Evolutionary conservation across 768 basidiomycete genomes (phyloP).

Genomic region (Boletus subparvulus): DNA sequence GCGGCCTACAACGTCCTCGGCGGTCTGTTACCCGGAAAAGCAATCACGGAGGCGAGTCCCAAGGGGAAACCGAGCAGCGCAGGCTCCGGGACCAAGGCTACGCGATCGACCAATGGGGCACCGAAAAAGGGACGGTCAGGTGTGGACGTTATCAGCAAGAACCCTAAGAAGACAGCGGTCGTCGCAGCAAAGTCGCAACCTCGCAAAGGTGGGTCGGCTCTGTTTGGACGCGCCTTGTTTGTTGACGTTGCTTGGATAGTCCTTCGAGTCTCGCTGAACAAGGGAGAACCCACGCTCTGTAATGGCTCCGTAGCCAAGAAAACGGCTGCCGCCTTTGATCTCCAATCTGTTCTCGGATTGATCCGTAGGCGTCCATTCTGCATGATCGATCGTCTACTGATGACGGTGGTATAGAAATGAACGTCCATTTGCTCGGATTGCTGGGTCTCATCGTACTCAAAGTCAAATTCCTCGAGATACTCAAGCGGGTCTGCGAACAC

Average conservation of each 20-base stretch:
- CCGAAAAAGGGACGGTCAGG: constrained; percentile 38
- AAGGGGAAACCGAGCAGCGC: constrained; percentile 24
- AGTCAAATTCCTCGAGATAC: constrained; percentile 63
- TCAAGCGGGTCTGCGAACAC: constrained; percentile 58
- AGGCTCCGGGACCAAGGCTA: constrained; percentile 13
- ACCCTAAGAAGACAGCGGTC: constrained; percentile 7
- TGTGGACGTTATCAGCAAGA: background rate
- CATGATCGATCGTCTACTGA: background rate
- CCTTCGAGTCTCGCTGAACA: constrained; percentile 19
- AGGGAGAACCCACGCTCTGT: constrained; percentile 4
- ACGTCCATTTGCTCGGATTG: constrained; percentile 63
- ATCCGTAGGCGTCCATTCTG: constrained; percentile 46
- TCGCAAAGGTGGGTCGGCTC: constrained; percentile 36
- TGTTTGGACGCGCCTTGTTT: background rate
- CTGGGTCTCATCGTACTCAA: constrained; percentile 65
- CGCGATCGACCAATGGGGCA: background rate
- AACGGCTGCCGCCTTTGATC: constrained; percentile 16
- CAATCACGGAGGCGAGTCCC: constrained; percentile 3
- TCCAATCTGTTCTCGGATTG: constrained; percentile 42
- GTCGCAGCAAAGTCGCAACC: constrained; percentile 47
- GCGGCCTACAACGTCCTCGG: constrained; percentile 52
- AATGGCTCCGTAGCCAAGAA: background rate
- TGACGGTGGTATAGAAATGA: constrained; percentile 42
- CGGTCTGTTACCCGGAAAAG: constrained; percentile 26
- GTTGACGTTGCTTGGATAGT: constrained; percentile 2